Evolutionary conservation across 2,329 filamentous ascomycete species (phyloP), one percentile per base, ranked within the genome.

Genomic region (Xylariaceae sp.): DNA sequence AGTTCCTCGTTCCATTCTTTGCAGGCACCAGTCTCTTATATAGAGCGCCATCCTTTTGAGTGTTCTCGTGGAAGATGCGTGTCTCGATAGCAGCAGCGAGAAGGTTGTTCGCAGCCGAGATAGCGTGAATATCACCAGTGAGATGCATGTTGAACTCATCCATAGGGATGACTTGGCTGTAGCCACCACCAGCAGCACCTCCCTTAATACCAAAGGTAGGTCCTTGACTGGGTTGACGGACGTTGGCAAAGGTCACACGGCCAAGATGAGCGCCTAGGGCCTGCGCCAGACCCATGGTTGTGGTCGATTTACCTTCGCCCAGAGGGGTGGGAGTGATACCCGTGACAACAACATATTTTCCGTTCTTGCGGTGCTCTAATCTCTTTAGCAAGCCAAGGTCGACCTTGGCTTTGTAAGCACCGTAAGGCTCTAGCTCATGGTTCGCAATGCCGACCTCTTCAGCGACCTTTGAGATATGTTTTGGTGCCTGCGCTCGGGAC

Each of bases 161-260:
- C 94, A 99, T 99, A 53, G 94, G 94, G 64, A 99, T 97, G 67
- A 99, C 94, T 72, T 99, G 94, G 71, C 90, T 96, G 82, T 97
- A 99, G 38, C 94, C 94, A 71, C 94, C 94, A 65, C 94, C 94
- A 51, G 94, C 94, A 54, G 94, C 94, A 65, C 94, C 94, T 57
- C 94, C 94, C 80, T 99, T 99, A 80, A 99, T 97, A 66, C 94
- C 94, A 70, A 99, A 99, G 0, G 94, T 99, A 50, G 94, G 94
- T 5, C 94, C 94, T 75, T 97, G 94, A 64, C 90, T 96, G 46
- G 94, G 94, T 70, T 99, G 94, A 55, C 94, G 86, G 46, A 99
- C 94, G 69, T 99, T 97, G 72, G 94, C 94, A 71, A 99, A 97
- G 3, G 88, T 89, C 60, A 97, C 80, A 53, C 89, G 88, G 61